A percentile compares a stretch with the other conserved stretches of the same genome.
phyloP scores from a whole-genome alignment of 2,329 filamentous ascomycete species.

The Pseudogymnoascus sp. region DNA sequence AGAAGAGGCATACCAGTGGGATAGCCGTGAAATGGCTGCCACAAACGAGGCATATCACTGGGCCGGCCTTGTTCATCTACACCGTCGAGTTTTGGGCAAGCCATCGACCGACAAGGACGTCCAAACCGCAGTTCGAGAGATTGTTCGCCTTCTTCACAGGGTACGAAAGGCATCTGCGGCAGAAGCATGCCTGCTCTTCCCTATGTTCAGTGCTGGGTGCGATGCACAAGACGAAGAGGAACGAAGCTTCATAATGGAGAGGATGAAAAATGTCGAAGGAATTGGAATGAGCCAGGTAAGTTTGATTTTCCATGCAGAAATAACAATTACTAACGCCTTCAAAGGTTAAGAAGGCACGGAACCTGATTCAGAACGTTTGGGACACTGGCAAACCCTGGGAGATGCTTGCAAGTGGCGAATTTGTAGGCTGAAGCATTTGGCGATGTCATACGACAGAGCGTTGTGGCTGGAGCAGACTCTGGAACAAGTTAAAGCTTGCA shows the following conservation, averaged over 20 bases:
- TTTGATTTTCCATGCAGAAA: conserved; percentile 12
- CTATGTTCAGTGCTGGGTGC: conserved; percentile 76
- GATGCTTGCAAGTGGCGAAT: conserved; percentile 56
- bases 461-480: not conserved
- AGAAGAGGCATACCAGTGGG: conserved; percentile 46
- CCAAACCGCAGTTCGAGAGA: conserved; percentile 52
- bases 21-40: conserved; percentile 56
- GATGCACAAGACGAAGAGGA: conserved; percentile 53
- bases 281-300: conserved; percentile 69
- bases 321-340: conserved; percentile 13
- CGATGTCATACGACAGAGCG: not conserved
- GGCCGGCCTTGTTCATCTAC: conserved; percentile 67
- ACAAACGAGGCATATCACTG: conserved; percentile 74
- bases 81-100: conserved; percentile 62
- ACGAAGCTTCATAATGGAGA: conserved; percentile 52
- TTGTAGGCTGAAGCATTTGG: conserved; percentile 47
- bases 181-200: conserved; percentile 69
- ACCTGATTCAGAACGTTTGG: conserved; percentile 63
- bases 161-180: conserved; percentile 60
- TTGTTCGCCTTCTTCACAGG: conserved; percentile 52
- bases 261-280: conserved; percentile 59
- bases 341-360: conserved; percentile 51
- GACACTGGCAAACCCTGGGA: conserved; percentile 61
- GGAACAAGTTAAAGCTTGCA: not conserved
- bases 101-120: conserved; percentile 50